These are phyloP conservation scores for Juglanconis oblonga DNA, from an alignment of 2,329 filamentous ascomycete species.

Conservation along the genomic window DNA sequence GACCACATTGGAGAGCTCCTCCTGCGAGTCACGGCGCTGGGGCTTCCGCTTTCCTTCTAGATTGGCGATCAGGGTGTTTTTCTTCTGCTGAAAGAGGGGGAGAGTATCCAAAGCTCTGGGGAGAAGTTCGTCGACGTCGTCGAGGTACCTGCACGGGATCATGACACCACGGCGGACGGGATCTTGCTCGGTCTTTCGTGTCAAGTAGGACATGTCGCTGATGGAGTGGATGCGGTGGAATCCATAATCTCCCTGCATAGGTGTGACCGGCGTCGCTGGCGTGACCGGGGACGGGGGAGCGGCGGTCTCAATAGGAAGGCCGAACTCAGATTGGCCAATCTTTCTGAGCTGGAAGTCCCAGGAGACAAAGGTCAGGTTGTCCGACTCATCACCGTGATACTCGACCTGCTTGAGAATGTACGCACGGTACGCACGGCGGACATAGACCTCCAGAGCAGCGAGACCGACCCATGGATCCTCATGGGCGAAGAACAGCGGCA, in stretches of 20 bases:
- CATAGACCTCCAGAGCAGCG: conserved; percentile 92
- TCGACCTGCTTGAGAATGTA: conserved; percentile 88
- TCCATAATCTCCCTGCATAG: conserved; percentile 54
- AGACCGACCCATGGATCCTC: conserved; percentile 91
- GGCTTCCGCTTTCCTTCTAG: conserved; percentile 70
- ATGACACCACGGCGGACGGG: conserved; percentile 90
- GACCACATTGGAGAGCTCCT: conserved; percentile 86
- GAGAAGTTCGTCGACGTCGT: conserved; percentile 87
- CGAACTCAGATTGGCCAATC: conserved; percentile 87
- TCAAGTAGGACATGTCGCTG: conserved; percentile 91
- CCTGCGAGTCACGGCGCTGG: conserved; percentile 55
- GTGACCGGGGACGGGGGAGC: conserved; percentile 83
- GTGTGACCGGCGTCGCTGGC: conserved; percentile 29
- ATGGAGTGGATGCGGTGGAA: conserved; percentile 90
- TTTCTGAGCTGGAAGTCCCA: conserved; percentile 97
- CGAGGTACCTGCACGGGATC: conserved; percentile 86
- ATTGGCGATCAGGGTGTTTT: conserved; percentile 65
- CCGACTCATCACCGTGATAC: conserved; percentile 76
- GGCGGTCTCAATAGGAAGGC: conserved; percentile 73
- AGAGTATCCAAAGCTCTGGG: conserved; percentile 81
- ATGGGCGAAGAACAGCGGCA: conserved; percentile 93
- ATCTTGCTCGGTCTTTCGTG: conserved; percentile 69
- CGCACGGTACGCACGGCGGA: conserved; percentile 93
- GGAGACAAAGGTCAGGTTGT: conserved; percentile 70
- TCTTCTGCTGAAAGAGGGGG: conserved; percentile 45